Evolutionary conservation across 139 green algal genomes (phyloP).

Genomic region (Picochlorum sp.): DNA sequence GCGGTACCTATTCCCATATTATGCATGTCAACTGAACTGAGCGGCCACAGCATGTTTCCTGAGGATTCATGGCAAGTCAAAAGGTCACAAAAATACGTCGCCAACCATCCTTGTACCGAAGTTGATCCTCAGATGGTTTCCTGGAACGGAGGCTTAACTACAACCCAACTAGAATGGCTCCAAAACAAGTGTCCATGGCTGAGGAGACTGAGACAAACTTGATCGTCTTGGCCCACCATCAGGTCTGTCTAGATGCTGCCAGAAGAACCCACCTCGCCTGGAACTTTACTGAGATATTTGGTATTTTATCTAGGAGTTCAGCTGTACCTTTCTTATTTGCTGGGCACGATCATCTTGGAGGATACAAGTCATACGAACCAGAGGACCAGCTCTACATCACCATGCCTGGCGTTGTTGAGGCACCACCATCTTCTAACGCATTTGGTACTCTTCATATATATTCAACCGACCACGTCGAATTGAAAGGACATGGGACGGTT

Average conservation of each 20-base stretch:
- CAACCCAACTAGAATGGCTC: conserved; percentile 28
- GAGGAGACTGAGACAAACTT: conserved; percentile 19
- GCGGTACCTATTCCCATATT: conserved; percentile 27
- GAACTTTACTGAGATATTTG: conserved; percentile 29
- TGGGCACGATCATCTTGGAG: conserved; percentile 53
- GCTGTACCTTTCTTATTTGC: conserved; percentile 24
- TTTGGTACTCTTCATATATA: conserved; percentile 32
- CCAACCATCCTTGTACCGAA: conserved; percentile 23
- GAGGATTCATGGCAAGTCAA: conserved; percentile 16
- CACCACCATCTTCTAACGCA: conserved; percentile 23
- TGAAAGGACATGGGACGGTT: conserved; percentile 10
- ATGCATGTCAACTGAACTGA: conserved; percentile 70
- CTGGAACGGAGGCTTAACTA: conserved; percentile 54
- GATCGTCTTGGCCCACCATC: conserved; percentile 41
- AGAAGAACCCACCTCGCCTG: conserved; percentile 42
- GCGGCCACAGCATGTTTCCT: conserved; percentile 24
- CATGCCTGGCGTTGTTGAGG: conserved; percentile 45
- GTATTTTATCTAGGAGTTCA: conserved; percentile 11
- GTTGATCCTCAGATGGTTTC: conserved; percentile 30
- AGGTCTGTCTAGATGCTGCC: conserved; percentile 24
- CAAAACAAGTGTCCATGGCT: conserved; percentile 17
- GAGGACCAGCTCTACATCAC: conserved; percentile 35
- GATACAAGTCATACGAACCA: conserved; percentile 9
- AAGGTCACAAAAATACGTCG: conserved; percentile 35
- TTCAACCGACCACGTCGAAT: background rate